phyloP scores from a whole-genome alignment of 2,329 filamentous ascomycete genomes.

The Colletotrichum zoysiae region DNA sequence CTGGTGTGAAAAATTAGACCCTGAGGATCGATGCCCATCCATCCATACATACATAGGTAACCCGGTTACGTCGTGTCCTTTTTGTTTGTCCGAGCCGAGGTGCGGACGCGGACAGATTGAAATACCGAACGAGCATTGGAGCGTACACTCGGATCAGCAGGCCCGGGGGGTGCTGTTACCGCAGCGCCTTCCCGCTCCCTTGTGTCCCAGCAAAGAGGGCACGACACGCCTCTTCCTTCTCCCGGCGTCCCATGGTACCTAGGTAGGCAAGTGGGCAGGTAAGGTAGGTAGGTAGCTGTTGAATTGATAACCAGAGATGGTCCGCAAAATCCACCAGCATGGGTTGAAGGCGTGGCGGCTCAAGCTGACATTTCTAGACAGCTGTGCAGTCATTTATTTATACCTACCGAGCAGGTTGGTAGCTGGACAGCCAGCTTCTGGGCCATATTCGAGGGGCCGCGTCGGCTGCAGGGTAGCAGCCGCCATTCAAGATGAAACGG shows the following conservation, averaged over 20 bases:
- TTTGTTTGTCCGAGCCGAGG: constrained; percentile 20
- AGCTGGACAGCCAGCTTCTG: background rate
- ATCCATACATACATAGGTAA: too few species aligned
- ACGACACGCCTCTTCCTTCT: background rate
- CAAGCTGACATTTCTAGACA: background rate
- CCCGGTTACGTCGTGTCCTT: background rate
- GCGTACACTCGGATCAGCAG: constrained; percentile 23
- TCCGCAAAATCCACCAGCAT: background rate
- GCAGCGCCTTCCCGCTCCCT: background rate
- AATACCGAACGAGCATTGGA: constrained; percentile 26
- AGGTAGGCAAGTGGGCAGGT: too few species aligned
- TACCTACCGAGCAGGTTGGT: background rate
- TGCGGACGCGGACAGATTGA: constrained; percentile 39
- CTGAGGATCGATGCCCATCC: constrained; percentile 36
- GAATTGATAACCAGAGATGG: background rate
- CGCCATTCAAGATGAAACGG: background rate
- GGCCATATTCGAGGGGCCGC: background rate
- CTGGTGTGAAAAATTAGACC: constrained; percentile 16
- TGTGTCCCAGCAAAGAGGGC: background rate
- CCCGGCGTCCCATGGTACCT: background rate
- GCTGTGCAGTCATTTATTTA: background rate
- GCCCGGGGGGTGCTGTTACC: background rate
- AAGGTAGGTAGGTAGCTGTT: background rate
- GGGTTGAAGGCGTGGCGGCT: background rate
- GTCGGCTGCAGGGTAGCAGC: background rate